Evolutionary conservation across 257 asterid genomes (phyloP).

Genomic region (Solanum piurae): DNA sequence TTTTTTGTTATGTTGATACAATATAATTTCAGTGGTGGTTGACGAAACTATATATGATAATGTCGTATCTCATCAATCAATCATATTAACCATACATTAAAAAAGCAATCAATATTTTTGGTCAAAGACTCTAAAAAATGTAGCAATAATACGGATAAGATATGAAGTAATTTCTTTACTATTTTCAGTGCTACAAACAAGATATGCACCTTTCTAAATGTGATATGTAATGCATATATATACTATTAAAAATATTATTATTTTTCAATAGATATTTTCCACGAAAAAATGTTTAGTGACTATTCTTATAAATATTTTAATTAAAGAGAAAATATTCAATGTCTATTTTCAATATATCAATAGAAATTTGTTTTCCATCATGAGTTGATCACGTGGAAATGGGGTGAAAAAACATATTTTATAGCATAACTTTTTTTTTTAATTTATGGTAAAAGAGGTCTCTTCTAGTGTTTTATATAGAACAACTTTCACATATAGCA

Average conservation of each 20-base stretch:
- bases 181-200: background rate
- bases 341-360: no score
- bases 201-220: background rate
- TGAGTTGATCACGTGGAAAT: no score
- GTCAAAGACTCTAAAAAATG: background rate
- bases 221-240: background rate
- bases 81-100: background rate
- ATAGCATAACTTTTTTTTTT: no score
- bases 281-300: no score
- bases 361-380: no score
- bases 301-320: no score
- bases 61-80: background rate
- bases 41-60: background rate
- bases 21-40: background rate
- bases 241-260: background rate
- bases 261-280: no score
- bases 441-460: no score
- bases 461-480: no score
- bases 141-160: background rate
- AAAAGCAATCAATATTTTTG: background rate
- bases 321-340: no score
- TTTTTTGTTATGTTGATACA: background rate
- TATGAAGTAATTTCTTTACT: background rate
- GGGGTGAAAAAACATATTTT: no score
- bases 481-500: no score